These are phyloP conservation scores for Peribolospora kevripleyi DNA, from an alignment of 768 basidiomycete genomes.

Conservation along the genomic window DNA sequence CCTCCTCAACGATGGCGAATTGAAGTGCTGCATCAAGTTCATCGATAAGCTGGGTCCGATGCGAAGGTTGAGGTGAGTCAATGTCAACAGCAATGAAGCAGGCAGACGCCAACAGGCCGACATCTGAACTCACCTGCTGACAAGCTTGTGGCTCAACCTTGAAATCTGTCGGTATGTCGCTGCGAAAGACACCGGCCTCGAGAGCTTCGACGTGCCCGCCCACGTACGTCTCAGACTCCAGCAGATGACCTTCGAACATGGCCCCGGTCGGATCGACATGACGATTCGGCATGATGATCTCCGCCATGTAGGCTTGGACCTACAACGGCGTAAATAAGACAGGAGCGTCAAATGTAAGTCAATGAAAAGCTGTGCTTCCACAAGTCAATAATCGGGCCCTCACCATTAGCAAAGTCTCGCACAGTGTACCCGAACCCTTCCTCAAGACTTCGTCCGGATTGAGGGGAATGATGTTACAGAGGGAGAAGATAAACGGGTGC, in stretches of 20 bases:
- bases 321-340: slow-evolving; percentile 17
- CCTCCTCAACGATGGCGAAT: slow-evolving; percentile 70
- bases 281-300: slow-evolving; percentile 91
- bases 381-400: slow-evolving; percentile 10
- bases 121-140: slow-evolving; percentile 34
- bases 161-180: slow-evolving; percentile 84
- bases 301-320: slow-evolving; percentile 83
- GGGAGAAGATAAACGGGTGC: slow-evolving; percentile 94
- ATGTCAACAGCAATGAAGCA: neutral
- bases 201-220: slow-evolving; percentile 97
- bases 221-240: slow-evolving; percentile 92
- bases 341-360: slow-evolving; percentile 1
- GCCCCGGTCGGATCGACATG: slow-evolving; percentile 79
- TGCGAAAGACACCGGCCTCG: slow-evolving; percentile 92
- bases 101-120: neutral
- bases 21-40: slow-evolving; percentile 76
- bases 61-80: neutral
- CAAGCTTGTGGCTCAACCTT: slow-evolving; percentile 72
- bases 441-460: slow-evolving; percentile 86
- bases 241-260: slow-evolving; percentile 87
- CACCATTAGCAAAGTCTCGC: slow-evolving; percentile 94
- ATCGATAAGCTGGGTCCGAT: slow-evolving; percentile 45
- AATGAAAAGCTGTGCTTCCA: neutral
- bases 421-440: slow-evolving; percentile 88
- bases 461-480: slow-evolving; percentile 96